A percentile compares a stretch with the other conserved stretches of the same genome.
phyloP scores from a whole-genome alignment of 2,329 filamentous ascomycete genomes.

The Fusarium protoensiforme region DNA sequence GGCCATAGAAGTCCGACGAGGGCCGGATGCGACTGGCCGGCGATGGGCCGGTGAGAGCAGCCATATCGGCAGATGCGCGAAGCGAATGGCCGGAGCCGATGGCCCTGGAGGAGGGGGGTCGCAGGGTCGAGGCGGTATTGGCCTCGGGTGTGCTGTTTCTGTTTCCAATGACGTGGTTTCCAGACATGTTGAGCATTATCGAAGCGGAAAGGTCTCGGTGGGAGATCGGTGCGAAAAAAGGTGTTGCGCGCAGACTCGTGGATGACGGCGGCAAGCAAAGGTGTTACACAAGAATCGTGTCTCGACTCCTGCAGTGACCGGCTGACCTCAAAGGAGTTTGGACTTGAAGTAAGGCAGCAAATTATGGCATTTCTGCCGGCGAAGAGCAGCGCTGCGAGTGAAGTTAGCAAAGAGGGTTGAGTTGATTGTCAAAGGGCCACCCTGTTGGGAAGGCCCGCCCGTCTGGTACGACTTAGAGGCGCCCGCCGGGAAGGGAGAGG shows the following conservation, averaged over 20 bases:
- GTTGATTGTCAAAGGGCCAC: constrained; percentile 8
- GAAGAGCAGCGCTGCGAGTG: constrained; percentile 35
- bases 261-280: constrained; percentile 29
- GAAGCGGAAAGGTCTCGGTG: constrained; percentile 9
- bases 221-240: constrained; percentile 15
- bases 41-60: constrained; percentile 76
- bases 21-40: constrained; percentile 85
- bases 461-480: constrained; percentile 32
- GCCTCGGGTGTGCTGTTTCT: constrained; percentile 98
- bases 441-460: constrained; percentile 12
- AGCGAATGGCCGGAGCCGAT: constrained; percentile 86
- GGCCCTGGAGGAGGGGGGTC: constrained; percentile 82
- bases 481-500: constrained; percentile 9
- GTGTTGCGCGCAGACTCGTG: constrained; percentile 31
- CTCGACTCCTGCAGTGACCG: constrained; percentile 80
- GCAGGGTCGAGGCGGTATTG: constrained; percentile 81
- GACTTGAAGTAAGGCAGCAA: constrained; percentile 44
- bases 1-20: constrained; percentile 94
- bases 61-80: constrained; percentile 96
- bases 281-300: constrained; percentile 44
- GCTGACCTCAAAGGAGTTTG: constrained; percentile 82
- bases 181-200: constrained; percentile 72
- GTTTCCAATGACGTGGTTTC: constrained; percentile 79
- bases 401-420: constrained; percentile 32
- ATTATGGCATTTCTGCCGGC: constrained; percentile 48